Percentiles rank a stretch among this genome's conserved stretches.
phyloP scores from a whole-genome alignment of 2,329 filamentous ascomycete species.

The Magnaporthales sp. region DNA sequence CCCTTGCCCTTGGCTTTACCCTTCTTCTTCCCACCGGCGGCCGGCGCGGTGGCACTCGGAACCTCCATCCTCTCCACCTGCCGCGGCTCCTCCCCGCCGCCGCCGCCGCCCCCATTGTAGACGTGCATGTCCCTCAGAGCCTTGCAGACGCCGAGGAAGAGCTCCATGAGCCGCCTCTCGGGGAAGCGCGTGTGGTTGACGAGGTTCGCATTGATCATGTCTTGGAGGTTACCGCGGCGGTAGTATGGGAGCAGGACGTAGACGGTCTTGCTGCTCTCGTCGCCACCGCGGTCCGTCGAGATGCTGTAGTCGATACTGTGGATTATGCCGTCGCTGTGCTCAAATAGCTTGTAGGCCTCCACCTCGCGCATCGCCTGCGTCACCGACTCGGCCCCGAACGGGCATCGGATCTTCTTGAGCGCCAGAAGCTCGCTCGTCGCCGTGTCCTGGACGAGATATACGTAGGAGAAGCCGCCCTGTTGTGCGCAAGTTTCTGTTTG shows the following conservation, averaged over 20 bases:
- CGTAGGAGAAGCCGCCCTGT: constrained; percentile 94
- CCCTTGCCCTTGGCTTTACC: constrained; percentile 13
- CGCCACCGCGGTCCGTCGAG: constrained; percentile 53
- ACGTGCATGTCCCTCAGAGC: constrained; percentile 87
- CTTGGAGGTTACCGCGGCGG: constrained; percentile 87
- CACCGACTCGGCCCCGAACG: constrained; percentile 94
- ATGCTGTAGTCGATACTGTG: constrained; percentile 76
- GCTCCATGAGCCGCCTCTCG: constrained; percentile 74
- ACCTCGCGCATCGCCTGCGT: constrained; percentile 93
- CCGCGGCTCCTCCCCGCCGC: constrained; percentile 12
- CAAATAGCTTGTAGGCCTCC: constrained; percentile 89
- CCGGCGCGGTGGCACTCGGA: constrained; percentile 26
- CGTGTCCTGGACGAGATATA: constrained; percentile 95
- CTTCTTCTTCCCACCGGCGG: constrained; percentile 19
- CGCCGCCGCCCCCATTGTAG: constrained; percentile 49
- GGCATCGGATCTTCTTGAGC: constrained; percentile 97
- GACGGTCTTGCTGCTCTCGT: constrained; percentile 71
- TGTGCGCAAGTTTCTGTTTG: not conserved
- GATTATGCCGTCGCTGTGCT: constrained; percentile 77
- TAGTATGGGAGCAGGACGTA: constrained; percentile 97
- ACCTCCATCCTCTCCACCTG: constrained; percentile 43
- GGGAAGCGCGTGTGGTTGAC: constrained; percentile 91
- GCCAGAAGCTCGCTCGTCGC: constrained; percentile 77
- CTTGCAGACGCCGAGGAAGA: constrained; percentile 87
- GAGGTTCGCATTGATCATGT: constrained; percentile 96